Evolutionary conservation across 495 filamentous ascomycete genomes (phyloP), one percentile per base, ranked within the genome.

Genomic region (Gamarada debralockiae): DNA sequence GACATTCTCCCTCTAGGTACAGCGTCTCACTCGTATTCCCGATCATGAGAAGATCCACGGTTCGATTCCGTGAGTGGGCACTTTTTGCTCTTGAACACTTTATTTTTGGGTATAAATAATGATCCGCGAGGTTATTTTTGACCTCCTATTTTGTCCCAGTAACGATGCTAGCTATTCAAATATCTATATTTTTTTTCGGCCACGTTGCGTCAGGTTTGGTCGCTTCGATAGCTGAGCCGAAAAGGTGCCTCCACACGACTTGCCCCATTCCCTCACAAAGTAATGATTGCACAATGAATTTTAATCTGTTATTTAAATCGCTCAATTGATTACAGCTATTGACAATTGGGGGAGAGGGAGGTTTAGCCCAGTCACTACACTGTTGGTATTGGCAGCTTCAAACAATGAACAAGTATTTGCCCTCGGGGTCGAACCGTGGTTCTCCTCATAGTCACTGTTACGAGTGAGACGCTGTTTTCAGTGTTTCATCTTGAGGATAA

Each of bases 401-500:
- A 36, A 36, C 34, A 34, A 37, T 5, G 24, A 24, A 50, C 12
- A 25, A 3, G 2, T 50, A 21, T 17, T 17, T 21, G 37, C 20
- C 50, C 40, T 21, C 23, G 52, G 52, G 49, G 49, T 57, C 48
- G 54, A 57, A 57, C 54, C 54, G 54, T n/a, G 39, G 54, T 33
- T 52, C 54, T 57, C 52, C 54, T 51, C 54, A 57, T 57, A 34
- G 7, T 34, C 29, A 14, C 29, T 13, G 3, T 7, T 53, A 59
- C 56, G 50, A 59, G 56, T 59, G 55, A 53, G 55, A 59, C 56
- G 56, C 56, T 45, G 44, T 54, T 54, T 50, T 29, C 50, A 54
- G 50, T 59, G 39, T 3, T 39, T 14, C 14, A 15, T 18, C 36
- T 15, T 18, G 13, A 39, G 14, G 36, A n/a, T 3, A n/a, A 39